Percentiles rank a stretch among this genome's conserved stretches.
Evolutionary conservation across 2,329 filamentous ascomycete species (phyloP).

Genomic region (Ilyonectria destructans): DNA sequence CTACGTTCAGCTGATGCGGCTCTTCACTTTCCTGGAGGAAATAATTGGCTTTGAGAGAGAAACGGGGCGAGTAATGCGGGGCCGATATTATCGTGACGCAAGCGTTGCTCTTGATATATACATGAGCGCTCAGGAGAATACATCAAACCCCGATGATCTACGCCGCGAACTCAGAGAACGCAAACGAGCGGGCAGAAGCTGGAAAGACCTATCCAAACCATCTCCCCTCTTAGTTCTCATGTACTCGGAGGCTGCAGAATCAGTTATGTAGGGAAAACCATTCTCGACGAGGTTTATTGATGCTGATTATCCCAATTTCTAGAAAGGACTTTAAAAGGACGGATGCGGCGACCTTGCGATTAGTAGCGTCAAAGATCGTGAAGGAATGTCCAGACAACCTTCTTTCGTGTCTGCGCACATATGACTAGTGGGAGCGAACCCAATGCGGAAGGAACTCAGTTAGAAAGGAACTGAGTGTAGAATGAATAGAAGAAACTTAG

Average conservation of each 20-base stretch:
- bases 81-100: not conserved
- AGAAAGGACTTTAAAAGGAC: not conserved
- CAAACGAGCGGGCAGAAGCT: constrained; percentile 7
- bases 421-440: not conserved
- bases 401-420: not conserved
- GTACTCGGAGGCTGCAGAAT: constrained; percentile 2
- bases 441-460: too few relatives aligned
- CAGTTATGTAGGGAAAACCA: not conserved
- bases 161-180: not conserved
- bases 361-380: not conserved
- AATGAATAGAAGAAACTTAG: too few relatives aligned
- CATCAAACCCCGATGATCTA: not conserved
- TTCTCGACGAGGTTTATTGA: not conserved
- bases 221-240: constrained; percentile 1
- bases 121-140: not conserved
- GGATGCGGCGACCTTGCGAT: not conserved
- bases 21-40: constrained; percentile 2
- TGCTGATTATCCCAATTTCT: not conserved
- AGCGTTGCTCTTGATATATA: constrained; percentile 15
- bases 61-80: not conserved
- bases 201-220: constrained; percentile 1
- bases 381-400: not conserved
- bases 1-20: constrained; percentile 3
- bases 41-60: constrained; percentile 8
- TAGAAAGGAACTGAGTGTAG: too few relatives aligned